Evolutionary conservation across 2,329 filamentous ascomycete genomes (phyloP).

Genomic region (Alternaria infectoria): DNA sequence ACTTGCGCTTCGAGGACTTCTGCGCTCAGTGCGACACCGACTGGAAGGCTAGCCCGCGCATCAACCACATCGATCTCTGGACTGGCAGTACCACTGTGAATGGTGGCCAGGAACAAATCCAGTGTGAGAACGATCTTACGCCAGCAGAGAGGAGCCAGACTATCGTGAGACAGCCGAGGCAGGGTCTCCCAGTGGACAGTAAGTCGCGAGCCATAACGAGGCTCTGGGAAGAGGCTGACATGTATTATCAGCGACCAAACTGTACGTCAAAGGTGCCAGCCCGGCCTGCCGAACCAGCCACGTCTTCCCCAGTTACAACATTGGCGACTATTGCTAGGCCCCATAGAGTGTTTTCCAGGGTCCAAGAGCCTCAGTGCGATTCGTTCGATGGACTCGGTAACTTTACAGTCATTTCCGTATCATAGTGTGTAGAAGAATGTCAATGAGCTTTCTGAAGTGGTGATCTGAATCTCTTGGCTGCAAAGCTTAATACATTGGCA

Average conservation of each 20-base stretch:
- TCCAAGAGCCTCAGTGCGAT: background rate
- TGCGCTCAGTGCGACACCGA: constrained; percentile 43
- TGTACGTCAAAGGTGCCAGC: constrained; percentile 13
- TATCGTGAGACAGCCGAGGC: constrained; percentile 16
- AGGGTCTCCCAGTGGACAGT: constrained; percentile 12
- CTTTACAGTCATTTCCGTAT: background rate
- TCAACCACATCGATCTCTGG: constrained; percentile 27
- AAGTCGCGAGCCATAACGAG: background rate
- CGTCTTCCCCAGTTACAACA: constrained; percentile 13
- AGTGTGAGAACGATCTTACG: constrained; percentile 32
- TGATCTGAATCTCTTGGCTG: background rate
- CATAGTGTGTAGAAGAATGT: background rate
- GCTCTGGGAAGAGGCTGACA: background rate
- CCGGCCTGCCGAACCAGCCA: constrained; percentile 9
- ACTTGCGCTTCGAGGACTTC: constrained; percentile 48
- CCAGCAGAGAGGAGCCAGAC: constrained; percentile 17
- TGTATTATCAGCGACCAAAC: background rate
- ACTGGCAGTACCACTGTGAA: constrained; percentile 21
- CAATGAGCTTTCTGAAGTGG: background rate
- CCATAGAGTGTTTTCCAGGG: no score
- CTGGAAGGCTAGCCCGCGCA: constrained; percentile 20
- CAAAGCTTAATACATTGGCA: background rate
- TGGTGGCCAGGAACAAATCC: constrained; percentile 27
- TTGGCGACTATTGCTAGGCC: constrained; percentile 14
- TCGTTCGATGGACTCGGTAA: background rate